Evolutionary conservation across 2,329 filamentous ascomycete genomes (phyloP).

Genomic region (Emmonsia crescens): DNA sequence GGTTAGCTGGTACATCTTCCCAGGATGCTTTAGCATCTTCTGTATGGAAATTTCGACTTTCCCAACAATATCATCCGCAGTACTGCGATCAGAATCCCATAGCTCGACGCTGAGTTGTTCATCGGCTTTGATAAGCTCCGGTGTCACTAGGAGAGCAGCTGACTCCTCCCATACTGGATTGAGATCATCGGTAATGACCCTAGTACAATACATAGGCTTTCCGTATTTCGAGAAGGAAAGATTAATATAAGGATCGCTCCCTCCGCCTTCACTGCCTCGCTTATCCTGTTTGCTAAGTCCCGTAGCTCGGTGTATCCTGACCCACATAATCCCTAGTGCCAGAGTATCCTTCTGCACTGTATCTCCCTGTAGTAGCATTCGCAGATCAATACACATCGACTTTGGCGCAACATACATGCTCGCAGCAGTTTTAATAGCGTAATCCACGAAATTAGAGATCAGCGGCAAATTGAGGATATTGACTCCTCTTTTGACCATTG

Average conservation of each 20-base stretch:
- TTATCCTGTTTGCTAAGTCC: constrained; percentile 86
- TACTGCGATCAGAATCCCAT: constrained; percentile 90
- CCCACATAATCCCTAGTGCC: constrained; percentile 80
- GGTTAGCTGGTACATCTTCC: constrained; percentile 81
- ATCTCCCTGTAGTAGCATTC: constrained; percentile 83
- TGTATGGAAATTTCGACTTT: constrained; percentile 91
- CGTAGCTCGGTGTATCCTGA: constrained; percentile 78
- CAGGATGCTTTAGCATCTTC: constrained; percentile 87
- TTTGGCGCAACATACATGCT: constrained; percentile 92
- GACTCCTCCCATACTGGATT: constrained; percentile 90
- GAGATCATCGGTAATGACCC: constrained; percentile 87
- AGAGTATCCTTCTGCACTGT: constrained; percentile 77
- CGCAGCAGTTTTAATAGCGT: constrained; percentile 75
- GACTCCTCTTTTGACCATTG: constrained; percentile 81
- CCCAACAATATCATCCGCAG: constrained; percentile 87
- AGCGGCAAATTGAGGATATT: constrained; percentile 86
- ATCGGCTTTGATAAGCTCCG: constrained; percentile 83
- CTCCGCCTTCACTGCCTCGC: constrained; percentile 71
- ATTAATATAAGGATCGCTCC: constrained; percentile 92
- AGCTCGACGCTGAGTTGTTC: constrained; percentile 89
- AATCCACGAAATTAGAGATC: constrained; percentile 95
- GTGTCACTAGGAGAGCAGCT: constrained; percentile 72
- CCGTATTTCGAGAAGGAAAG: constrained; percentile 91
- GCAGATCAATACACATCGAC: constrained; percentile 81
- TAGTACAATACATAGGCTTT: constrained; percentile 95